A percentile compares a stretch with the other conserved stretches of the same genome.
Conservation (phyloP, 371 early-diverging fungal species). For the Rhizopus stolonifer region DNA sequence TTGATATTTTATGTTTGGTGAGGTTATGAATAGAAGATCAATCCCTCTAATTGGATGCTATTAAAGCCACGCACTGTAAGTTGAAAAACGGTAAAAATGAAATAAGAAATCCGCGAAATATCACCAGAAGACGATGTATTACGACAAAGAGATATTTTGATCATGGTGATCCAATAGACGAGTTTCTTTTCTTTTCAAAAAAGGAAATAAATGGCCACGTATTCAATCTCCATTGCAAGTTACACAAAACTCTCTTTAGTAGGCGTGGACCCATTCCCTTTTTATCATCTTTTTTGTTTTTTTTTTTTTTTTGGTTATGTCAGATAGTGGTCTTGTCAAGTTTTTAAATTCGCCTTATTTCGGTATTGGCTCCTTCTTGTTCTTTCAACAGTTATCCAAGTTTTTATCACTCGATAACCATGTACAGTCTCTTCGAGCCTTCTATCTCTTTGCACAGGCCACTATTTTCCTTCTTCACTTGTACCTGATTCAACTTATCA, state of each 20-base stretch:
- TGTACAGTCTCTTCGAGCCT: slow-evolving; percentile 26
- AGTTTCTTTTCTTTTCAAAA: neutral
- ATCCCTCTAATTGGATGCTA: no score
- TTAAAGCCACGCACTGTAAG: no score
- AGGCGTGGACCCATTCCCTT: neutral
- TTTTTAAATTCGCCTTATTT: slow-evolving; percentile 23
- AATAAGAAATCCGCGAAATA: no score
- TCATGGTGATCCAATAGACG: no score
- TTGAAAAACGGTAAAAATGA: no score
- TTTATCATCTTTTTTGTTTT: neutral
- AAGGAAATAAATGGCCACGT: neutral
- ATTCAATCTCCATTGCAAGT: neutral
- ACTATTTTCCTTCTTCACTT: slow-evolving; percentile 27
- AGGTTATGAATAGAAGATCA: no score
- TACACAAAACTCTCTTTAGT: neutral
- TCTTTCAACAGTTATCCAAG: slow-evolving; percentile 36
- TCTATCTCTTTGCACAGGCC: slow-evolving; percentile 34
- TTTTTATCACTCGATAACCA: slow-evolving; percentile 33
- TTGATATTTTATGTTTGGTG: no score
- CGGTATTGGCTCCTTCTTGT: slow-evolving; percentile 33
- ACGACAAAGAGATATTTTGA: no score
- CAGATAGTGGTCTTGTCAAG: slow-evolving; percentile 3
- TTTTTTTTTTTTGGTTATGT: neutral
- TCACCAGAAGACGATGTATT: no score
- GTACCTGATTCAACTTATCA: slow-evolving; percentile 32